These are phyloP conservation scores for Hemisphaericaspora lyxosophila DNA, from an alignment of 1,139 yeast genomes.

Conservation along the genomic window DNA sequence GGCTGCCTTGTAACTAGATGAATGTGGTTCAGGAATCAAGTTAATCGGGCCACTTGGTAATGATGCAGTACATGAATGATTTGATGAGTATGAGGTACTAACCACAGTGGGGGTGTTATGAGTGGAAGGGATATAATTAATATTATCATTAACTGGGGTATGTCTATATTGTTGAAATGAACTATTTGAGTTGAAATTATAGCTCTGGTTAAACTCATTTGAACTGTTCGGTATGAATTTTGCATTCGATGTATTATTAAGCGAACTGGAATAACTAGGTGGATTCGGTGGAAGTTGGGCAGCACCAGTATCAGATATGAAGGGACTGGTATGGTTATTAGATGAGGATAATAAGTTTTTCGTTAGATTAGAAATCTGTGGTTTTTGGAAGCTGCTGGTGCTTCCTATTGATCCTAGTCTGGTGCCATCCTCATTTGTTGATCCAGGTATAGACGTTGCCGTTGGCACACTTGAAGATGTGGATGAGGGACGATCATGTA, in stretches of 20 bases:
- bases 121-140: slow-evolving; percentile 42
- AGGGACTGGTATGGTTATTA: background rate
- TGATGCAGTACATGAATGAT: slow-evolving; percentile 40
- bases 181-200: slow-evolving; percentile 1
- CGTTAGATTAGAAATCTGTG: slow-evolving; percentile 40
- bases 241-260: slow-evolving; percentile 1
- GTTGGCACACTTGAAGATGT: background rate
- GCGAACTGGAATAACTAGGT: slow-evolving; percentile 8
- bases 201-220: background rate
- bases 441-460: background rate
- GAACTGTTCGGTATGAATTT: slow-evolving; percentile 8
- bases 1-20: slow-evolving; percentile 17
- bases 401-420: slow-evolving; percentile 5
- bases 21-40: slow-evolving; percentile 14
- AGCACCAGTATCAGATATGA: slow-evolving; percentile 3
- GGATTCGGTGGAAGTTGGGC: slow-evolving; percentile 8
- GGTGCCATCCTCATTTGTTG: slow-evolving; percentile 1
- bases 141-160: slow-evolving; percentile 22
- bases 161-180: slow-evolving; percentile 6
- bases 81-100: slow-evolving; percentile 47
- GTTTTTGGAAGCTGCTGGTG: slow-evolving; percentile 11
- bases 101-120: slow-evolving; percentile 60
- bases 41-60: slow-evolving; percentile 17
- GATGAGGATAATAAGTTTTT: slow-evolving; percentile 31
- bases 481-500: slow-evolving; percentile 4